Evolutionary conservation across 1,284 basidiomycete species (phyloP).

Genomic region (Trametes versicolor): DNA sequence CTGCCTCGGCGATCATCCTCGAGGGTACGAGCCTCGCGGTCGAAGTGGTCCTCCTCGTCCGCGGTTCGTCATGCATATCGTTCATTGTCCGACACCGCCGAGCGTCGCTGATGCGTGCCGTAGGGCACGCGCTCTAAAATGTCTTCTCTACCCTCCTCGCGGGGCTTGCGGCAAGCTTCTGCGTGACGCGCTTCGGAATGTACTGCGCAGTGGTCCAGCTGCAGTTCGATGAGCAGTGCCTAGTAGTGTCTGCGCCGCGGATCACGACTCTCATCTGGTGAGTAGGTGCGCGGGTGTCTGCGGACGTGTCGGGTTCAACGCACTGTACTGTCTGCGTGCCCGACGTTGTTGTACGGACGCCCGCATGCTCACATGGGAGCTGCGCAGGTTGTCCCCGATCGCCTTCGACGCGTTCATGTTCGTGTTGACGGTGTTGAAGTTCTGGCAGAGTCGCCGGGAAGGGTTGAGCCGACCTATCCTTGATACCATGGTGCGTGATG

Average conservation of each 20-base stretch:
- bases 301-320: too few species aligned
- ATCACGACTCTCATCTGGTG: constrained; percentile 26
- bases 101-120: not conserved
- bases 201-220: constrained; percentile 58
- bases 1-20: constrained; percentile 1
- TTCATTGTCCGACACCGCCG: too few species aligned
- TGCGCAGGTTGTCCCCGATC: constrained; percentile 33
- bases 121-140: constrained; percentile 30
- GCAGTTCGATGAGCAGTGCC: constrained; percentile 71
- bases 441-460: constrained; percentile 37
- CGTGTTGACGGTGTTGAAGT: constrained; percentile 45
- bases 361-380: not conserved
- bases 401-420: constrained; percentile 48
- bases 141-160: constrained; percentile 19
- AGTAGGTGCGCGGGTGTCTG: not conserved
- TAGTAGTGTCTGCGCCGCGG: constrained; percentile 37
- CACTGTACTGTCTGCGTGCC: too few species aligned
- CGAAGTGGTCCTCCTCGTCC: constrained; percentile 25
- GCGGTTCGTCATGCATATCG: constrained; percentile 24
- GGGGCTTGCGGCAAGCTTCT: constrained; percentile 19
- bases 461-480: constrained; percentile 46
- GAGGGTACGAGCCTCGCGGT: constrained; percentile 16
- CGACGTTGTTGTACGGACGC: too few species aligned
- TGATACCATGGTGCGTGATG: constrained; percentile 47
- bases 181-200: constrained; percentile 17